Percentiles rank a stretch among this genome's conserved stretches.
Conservation (phyloP, 768 basidiomycete genomes). For the Suillus lakei region DNA sequence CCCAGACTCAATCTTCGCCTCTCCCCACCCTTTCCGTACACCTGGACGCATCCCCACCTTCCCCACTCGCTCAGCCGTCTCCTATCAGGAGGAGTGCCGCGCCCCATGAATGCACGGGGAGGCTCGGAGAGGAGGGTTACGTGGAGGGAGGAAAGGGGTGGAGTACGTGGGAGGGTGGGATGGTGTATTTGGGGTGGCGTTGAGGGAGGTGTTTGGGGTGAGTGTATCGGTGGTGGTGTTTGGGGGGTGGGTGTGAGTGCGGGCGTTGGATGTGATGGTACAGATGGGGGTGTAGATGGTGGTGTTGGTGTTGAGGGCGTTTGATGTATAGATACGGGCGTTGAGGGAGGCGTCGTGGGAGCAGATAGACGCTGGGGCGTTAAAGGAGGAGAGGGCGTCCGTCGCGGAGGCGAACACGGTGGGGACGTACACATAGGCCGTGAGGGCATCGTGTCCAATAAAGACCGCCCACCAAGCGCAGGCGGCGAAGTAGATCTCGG, state of each 20-base stretch:
- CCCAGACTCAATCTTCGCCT: neutral
- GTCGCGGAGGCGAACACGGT: neutral
- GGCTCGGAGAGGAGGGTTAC: slow-evolving; percentile 38
- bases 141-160: slow-evolving; percentile 32
- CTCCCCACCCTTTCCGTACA: neutral
- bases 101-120: slow-evolving; percentile 39
- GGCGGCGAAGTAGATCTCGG: neutral
- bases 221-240: slow-evolving; percentile 4
- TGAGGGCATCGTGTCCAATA: neutral
- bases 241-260: slow-evolving; percentile 7
- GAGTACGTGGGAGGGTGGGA: slow-evolving; percentile 19
- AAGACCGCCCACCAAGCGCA: neutral
- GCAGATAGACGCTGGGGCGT: neutral
- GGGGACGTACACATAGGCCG: neutral
- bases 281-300: neutral
- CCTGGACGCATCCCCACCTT: slow-evolving; percentile 13
- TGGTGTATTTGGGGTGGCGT: slow-evolving; percentile 11
- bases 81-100: slow-evolving; percentile 37
- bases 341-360: neutral
- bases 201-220: neutral
- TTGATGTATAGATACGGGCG: neutral
- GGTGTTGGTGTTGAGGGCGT: neutral
- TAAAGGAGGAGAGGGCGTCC: neutral
- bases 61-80: slow-evolving; percentile 36
- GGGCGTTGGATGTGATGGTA: neutral